These are phyloP conservation scores for Aspergillus ustus DNA, from an alignment of 2,329 filamentous ascomycete species.

Conservation along the genomic window DNA sequence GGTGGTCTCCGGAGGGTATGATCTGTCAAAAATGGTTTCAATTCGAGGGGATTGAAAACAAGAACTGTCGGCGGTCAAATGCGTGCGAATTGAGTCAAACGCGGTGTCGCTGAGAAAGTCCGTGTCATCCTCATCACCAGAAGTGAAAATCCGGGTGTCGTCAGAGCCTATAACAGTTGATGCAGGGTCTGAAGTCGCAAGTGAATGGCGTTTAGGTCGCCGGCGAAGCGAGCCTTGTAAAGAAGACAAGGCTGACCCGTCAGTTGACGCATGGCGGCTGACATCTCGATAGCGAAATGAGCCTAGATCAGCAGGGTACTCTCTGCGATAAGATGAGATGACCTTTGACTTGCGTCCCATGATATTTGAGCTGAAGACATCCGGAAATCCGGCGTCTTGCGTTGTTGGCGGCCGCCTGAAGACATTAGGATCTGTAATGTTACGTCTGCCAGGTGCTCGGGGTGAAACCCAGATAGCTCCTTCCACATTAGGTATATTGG, in stretches of 20 bases:
- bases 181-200: conserved; percentile 61
- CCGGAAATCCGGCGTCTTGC: conserved; percentile 31
- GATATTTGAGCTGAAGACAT: conserved; percentile 20
- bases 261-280: conserved; percentile 30
- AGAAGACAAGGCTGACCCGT: conserved; percentile 34
- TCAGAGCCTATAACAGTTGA: conserved; percentile 66
- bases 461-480: conserved; percentile 29
- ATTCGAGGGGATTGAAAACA: conserved; percentile 62
- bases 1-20: conserved; percentile 41
- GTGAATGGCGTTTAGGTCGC: conserved; percentile 58
- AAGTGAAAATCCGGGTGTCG: conserved; percentile 61
- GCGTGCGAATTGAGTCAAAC: conserved; percentile 66
- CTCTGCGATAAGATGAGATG: conserved; percentile 32
- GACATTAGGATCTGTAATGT: conserved; percentile 46
- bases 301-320: conserved; percentile 30
- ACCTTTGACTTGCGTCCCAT: conserved; percentile 20
- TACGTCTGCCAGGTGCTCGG: conserved; percentile 38
- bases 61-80: conserved; percentile 58
- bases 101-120: conserved; percentile 66
- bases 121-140: conserved; percentile 64
- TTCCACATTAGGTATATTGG: conserved; percentile 32
- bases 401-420: conserved; percentile 42
- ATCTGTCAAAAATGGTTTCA: conserved; percentile 67
- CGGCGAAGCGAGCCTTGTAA: conserved; percentile 39
- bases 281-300: conserved; percentile 16